A percentile compares a stretch with the other conserved stretches of the same genome.
Conservation (phyloP, 1,139 yeast genomes). For the Nakaseomyces sp. region DNA sequence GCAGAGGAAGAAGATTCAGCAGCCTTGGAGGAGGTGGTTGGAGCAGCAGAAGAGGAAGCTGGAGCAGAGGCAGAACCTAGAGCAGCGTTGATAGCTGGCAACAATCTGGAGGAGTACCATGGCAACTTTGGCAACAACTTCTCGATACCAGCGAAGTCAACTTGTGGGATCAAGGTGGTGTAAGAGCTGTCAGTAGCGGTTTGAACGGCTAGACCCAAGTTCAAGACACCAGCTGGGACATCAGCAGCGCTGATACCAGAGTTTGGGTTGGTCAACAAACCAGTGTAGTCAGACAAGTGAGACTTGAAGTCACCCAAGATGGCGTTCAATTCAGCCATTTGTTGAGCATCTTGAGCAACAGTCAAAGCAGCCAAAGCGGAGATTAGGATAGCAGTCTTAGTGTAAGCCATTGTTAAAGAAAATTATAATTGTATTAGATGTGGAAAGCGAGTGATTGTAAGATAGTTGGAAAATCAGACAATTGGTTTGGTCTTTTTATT, state of each 20-base stretch:
- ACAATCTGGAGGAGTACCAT: constrained; percentile 38
- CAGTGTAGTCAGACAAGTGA: constrained; percentile 8
- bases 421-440: neutral
- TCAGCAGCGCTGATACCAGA: constrained; percentile 16
- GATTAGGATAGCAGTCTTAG: constrained; percentile 7
- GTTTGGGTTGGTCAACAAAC: constrained; percentile 12
- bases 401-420: constrained; percentile 7
- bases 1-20: constrained; percentile 2
- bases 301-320: constrained; percentile 11
- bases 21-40: constrained; percentile 13
- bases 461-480: neutral
- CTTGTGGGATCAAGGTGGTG: constrained; percentile 32
- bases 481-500: neutral
- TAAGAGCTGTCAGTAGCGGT: constrained; percentile 12
- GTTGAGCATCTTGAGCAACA: constrained; percentile 7
- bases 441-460: constrained; percentile 6
- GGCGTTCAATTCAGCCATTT: constrained; percentile 11
- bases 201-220: constrained; percentile 15
- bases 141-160: constrained; percentile 28
- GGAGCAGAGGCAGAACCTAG: constrained; percentile 5
- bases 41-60: constrained; percentile 6
- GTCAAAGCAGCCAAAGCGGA: constrained; percentile 9
- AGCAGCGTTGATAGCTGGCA: constrained; percentile 18
- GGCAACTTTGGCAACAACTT: constrained; percentile 36
- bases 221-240: constrained; percentile 25